Evolutionary conservation across 192 early-diverging fungal genomes (phyloP), one percentile per base, ranked within the genome.

Genomic region (Coemansia umbellata): DNA sequence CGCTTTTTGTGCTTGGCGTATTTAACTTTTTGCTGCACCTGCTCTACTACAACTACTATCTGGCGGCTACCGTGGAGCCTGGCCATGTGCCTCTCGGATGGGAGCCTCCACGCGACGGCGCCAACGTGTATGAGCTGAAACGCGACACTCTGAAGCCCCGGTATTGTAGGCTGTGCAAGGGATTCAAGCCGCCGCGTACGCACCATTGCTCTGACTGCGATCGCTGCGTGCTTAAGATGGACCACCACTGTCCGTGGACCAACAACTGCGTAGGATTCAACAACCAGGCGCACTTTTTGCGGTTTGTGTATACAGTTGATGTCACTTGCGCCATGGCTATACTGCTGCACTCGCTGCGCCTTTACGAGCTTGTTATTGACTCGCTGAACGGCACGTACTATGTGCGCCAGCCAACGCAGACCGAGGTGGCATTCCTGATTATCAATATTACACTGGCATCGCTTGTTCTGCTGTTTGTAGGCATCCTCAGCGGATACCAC

Each of bases 181-280:
- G 80, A 14, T 85, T 81, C 56, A 91, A 90, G 66, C 90, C 90
- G 17, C 85, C 88, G 5, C 74, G 90, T 42, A 65, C 86, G n/a
- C 88, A 90, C 67, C 90, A 91, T 56, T 91, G 90, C 55, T 60
- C 80, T 7, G 74, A 78, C 27, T 91, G 90, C 63, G 78, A 84
- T 40, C 79, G 78, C 27, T 91, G 90, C 77, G 81, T 90, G 27
- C 81, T 91, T 44, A 89, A 86, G 53, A 89, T 91, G 87, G 90
- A 91, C 52, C 90, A 91, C 55, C 90, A 91, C 58, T 91, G 90
- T 40, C 94, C 93, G 6, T 98, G 92, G 91, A 84, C 93, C 48
- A 82, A 85, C 50, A 88, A 87, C 58, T 89, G 87, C 60, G 85
- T 91, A 27, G 89, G 89, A 8, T 84, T 81, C 55, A 70, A 62